Base-by-base conservation (phyloP, 768 basidiomycete species). In the Xerocomellus intermedius region DNA sequence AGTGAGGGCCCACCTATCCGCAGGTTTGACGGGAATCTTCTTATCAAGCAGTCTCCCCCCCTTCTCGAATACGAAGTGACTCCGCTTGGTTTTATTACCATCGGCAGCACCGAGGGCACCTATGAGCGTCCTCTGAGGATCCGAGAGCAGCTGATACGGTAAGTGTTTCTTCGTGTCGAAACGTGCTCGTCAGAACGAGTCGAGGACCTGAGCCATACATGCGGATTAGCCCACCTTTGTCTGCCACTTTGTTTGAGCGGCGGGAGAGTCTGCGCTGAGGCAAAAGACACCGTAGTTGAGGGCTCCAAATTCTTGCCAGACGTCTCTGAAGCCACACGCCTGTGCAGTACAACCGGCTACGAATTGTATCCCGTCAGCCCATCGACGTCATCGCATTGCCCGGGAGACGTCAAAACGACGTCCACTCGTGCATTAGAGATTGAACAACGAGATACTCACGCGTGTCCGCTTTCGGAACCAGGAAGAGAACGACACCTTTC, bases 41-140 rank as follows among this genome's bases (percentile, higher is more conserved):
- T 85, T 91, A 16, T 95, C 87, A 4, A 96, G 73, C 41, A 98
- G 77, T 70, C 91, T 91, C 2, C 94, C 95, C 7, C 92, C 94
- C 70, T 91, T 89, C 61, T 84, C 90, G 62, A 98, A 96, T 62
- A 98, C 83, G 71, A 96, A 97, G 71, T 96, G 94, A 60, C 91
- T 94, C 14, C 95, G 84, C 74, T 91, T 91, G 49, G 91, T 92
- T 75, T 84, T 90, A 35, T 86, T 89, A 9, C 86, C 85, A 35
- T 82, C 82, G 0, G 80, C 86, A 14, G 91, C 91, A 16, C 94
- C 95, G 26, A 98, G 79, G 3, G 85, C 88, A 33, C 80, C 79
- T 60, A 98, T 91, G 30, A 98, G 77, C 22, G 77, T 69, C 44
- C 86, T 83, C 68, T 93, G 84, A n/a, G 87, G 91, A 69, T 98